Evolutionary conservation across 805 yeast genomes (phyloP).

Genomic region (Zygoascus flipseniorum): DNA sequence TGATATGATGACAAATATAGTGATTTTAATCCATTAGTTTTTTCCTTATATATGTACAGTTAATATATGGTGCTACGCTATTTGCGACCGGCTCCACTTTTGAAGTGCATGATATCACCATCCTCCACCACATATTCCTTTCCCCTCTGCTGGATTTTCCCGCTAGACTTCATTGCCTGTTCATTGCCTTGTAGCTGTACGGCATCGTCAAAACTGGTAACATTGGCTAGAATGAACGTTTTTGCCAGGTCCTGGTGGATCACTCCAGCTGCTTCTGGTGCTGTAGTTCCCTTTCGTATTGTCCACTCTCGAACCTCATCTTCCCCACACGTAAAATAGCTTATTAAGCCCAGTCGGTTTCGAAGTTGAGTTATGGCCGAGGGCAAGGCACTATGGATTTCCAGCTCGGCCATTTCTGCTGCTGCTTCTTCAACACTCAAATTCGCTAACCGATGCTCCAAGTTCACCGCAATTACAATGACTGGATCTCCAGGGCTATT

Average conservation of each 20-base stretch:
- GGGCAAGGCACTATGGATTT: conserved; percentile 45
- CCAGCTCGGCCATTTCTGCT: conserved; percentile 23
- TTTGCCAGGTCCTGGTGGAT: conserved; percentile 93
- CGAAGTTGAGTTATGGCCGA: conserved; percentile 59
- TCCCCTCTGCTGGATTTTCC: conserved; percentile 59
- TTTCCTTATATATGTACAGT: too few relatives aligned
- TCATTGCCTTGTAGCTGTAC: conserved; percentile 39
- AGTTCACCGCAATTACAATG: conserved; percentile 61
- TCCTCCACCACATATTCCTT: conserved; percentile 74
- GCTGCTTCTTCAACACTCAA: conserved; percentile 31
- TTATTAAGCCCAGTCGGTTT: conserved; percentile 56
- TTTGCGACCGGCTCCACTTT: conserved; percentile 30
- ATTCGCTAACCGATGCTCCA: conserved; percentile 53
- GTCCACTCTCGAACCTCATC: conserved; percentile 97
- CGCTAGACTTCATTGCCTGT: conserved; percentile 46
- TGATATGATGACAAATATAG: too few relatives aligned
- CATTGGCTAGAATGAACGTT: conserved; percentile 90
- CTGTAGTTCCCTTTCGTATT: conserved; percentile 79
- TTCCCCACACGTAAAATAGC: conserved; percentile 83
- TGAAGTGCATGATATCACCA: conserved; percentile 71
- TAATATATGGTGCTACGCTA: too few relatives aligned
- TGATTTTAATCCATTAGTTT: too few relatives aligned
- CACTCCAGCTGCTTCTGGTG: conserved; percentile 99
- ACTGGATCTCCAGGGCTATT: conserved; percentile 62
- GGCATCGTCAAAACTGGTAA: conserved; percentile 60